phyloP scores from a whole-genome alignment of 257 asterid species.

The Cinchona pubescens region DNA sequence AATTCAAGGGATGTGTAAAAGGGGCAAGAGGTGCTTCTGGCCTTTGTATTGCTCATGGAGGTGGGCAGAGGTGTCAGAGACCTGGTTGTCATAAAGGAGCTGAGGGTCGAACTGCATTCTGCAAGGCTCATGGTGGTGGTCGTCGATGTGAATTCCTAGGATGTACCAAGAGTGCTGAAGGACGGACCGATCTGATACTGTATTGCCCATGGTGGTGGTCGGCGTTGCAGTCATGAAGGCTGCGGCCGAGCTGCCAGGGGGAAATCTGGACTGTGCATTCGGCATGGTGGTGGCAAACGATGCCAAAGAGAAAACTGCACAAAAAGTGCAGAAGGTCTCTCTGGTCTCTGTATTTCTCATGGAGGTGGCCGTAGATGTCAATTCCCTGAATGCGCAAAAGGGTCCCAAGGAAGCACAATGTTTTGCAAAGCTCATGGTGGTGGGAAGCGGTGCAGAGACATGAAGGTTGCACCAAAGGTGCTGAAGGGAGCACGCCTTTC shows the following conservation, averaged over 20 bases:
- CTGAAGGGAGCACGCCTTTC: conserved; percentile 88
- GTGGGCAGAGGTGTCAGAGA: conserved; percentile 93
- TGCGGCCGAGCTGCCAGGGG: conserved; percentile 89
- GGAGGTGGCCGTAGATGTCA: conserved; percentile 96
- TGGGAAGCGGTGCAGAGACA: conserved; percentile 73
- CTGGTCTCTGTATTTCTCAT: conserved; percentile 95
- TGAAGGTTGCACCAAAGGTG: conserved; percentile 76
- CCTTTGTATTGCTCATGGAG: conserved; percentile 90
- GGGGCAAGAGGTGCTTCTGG: conserved; percentile 98
- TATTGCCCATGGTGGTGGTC: conserved; percentile 94
- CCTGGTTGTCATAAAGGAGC: conserved; percentile 86
- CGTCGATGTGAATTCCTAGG: conserved; percentile 83
- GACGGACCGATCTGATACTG: conserved; percentile 86
- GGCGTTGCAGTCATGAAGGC: conserved; percentile 70
- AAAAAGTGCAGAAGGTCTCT: conserved; percentile 89
- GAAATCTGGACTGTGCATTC: conserved; percentile 83
- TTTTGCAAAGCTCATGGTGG: conserved; percentile 96
- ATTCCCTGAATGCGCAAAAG: conserved; percentile 60
- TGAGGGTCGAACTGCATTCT: conserved; percentile 92
- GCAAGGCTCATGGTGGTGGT: conserved; percentile 98
- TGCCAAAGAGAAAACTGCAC: conserved; percentile 79
- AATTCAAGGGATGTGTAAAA: conserved; percentile 74
- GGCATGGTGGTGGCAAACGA: conserved; percentile 97
- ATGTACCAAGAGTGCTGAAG: conserved; percentile 94
- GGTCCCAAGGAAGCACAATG: conserved; percentile 91